Evolutionary conservation across 257 asterid genomes (phyloP), one percentile per base, ranked within the genome.

Genomic region (Salvia hispanica): DNA sequence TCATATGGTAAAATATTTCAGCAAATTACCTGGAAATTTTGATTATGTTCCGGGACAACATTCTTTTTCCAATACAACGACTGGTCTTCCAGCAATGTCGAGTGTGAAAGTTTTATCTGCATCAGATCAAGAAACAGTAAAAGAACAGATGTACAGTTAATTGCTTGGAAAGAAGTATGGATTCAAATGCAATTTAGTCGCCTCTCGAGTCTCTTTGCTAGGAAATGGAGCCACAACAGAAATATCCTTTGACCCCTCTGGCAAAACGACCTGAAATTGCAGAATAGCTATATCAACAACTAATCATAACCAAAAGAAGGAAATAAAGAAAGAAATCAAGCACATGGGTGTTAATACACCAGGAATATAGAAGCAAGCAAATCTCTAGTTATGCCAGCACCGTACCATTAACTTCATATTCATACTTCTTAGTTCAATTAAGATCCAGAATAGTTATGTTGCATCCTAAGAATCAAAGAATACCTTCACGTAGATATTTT

Each of bases 1-100:
- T 25, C 31, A 25, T 25, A 25, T 25, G 31, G 31, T 25, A 25
- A 25, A 25, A 25, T 25, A 25, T 25, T 25, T 25, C 31, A 25
- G 31, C 31, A 25, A 25, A 25, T 25, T 25, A 94, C 99, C 99
- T 91, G 97, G 74, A 94, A 87, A 75, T 91, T 77, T 65, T 87
- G 88, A 78, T 91, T 77, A 79, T 88, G 97, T 88, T 94, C 99
- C 14, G 95, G 93, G 63, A 91, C 99, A 40, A 56, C 96, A 79
- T 84, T 88, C 70, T 73, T 67, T 94, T 63, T 91, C 88, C 79
- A 94, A 63, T 74, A 88, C 95, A 63, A 83, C 73, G 55, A 89
- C 96, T 55, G 97, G 99, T 74, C 99, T 86, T 68, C 99, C 99
- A 69, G 80, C 84, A 78, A 85, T 81, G 79, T 94, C 99, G 78